phyloP scores from a whole-genome alignment of 2,329 filamentous ascomycete genomes.

The Fusarium protoensiforme region DNA sequence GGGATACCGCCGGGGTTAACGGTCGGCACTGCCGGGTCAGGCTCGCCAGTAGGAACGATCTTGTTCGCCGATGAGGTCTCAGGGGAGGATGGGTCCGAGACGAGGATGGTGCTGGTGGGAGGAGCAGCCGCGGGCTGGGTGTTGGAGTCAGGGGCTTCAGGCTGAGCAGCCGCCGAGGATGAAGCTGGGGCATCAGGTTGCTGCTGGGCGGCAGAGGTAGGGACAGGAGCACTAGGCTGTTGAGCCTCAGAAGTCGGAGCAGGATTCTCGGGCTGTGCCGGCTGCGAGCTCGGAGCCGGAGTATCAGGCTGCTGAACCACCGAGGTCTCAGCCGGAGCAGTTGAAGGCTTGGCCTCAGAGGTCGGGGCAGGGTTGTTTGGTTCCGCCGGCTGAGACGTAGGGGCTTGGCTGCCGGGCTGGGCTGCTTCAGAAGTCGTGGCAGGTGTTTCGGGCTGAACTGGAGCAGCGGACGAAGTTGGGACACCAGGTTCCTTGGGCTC shows the following conservation, averaged over 20 bases:
- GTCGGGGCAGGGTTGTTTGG: slow-evolving; percentile 11
- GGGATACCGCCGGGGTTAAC: slow-evolving; percentile 48
- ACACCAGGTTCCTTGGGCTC: slow-evolving; percentile 23
- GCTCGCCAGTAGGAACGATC: slow-evolving; percentile 36
- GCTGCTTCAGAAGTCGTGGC: slow-evolving; percentile 18
- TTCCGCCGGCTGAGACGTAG: slow-evolving; percentile 20
- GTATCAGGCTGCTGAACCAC: slow-evolving; percentile 10
- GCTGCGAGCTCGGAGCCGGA: slow-evolving; percentile 2
- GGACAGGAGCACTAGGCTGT: not conserved
- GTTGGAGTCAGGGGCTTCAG: slow-evolving; percentile 1
- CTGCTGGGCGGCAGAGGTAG: not conserved
- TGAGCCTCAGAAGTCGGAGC: not conserved
- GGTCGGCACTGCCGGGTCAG: slow-evolving; percentile 56
- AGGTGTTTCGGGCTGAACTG: slow-evolving; percentile 7
- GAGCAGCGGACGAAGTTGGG: slow-evolving; percentile 12
- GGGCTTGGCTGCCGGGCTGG: slow-evolving; percentile 9
- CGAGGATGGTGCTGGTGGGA: slow-evolving; percentile 11
- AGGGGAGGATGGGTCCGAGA: slow-evolving; percentile 23
- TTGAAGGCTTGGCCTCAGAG: slow-evolving; percentile 16
- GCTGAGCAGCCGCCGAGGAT: not conserved
- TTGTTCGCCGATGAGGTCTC: slow-evolving; percentile 13
- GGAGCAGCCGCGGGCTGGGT: slow-evolving; percentile 4
- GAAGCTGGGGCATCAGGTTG: not conserved
- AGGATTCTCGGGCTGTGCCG: slow-evolving; percentile 4
- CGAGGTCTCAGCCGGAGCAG: slow-evolving; percentile 15